phyloP scores from a whole-genome alignment of 1,139 yeast genomes.

The Saccharomyces hybrid region DNA sequence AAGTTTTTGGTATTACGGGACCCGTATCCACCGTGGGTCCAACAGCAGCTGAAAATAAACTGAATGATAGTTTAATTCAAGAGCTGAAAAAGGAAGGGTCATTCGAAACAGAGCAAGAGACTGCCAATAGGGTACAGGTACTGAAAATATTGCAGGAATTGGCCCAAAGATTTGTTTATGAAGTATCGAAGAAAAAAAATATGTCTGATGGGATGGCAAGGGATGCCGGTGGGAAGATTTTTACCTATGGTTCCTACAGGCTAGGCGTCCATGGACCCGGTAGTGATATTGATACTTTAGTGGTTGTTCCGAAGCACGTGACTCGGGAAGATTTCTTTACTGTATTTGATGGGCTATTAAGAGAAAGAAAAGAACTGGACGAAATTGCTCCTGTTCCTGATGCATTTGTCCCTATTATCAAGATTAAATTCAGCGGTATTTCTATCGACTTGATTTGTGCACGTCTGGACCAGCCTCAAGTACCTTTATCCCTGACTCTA shows the following conservation, averaged over 20 bases:
- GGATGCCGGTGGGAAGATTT: constrained; percentile 95
- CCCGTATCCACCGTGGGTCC: constrained; percentile 84
- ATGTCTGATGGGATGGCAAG: constrained; percentile 97
- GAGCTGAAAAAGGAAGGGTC: constrained; percentile 82
- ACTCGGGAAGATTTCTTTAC: constrained; percentile 79
- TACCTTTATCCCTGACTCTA: constrained; percentile 64
- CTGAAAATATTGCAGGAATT: constrained; percentile 61
- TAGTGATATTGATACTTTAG: constrained; percentile 90
- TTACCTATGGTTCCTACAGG: constrained; percentile 89
- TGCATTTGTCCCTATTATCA: constrained; percentile 93
- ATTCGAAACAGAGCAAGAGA: constrained; percentile 78
- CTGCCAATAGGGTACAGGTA: constrained; percentile 70
- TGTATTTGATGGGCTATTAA: constrained; percentile 61
- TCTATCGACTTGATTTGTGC: constrained; percentile 88
- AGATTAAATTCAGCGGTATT: constrained; percentile 78
- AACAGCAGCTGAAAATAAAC: constrained; percentile 63
- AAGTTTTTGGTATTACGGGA: constrained; percentile 72
- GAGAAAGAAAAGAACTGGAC: constrained; percentile 69
- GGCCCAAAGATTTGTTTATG: constrained; percentile 72
- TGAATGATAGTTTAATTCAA: constrained; percentile 68
- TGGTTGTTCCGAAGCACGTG: constrained; percentile 96
- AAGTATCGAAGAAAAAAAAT: constrained; percentile 69
- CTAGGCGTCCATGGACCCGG: constrained; percentile 98
- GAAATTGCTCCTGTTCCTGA: constrained; percentile 92
- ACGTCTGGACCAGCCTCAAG: constrained; percentile 68